A percentile compares a stretch with the other conserved stretches of the same genome.
phyloP scores from a whole-genome alignment of 2,329 filamentous ascomycete species.

The Pseudocercospora musae region DNA sequence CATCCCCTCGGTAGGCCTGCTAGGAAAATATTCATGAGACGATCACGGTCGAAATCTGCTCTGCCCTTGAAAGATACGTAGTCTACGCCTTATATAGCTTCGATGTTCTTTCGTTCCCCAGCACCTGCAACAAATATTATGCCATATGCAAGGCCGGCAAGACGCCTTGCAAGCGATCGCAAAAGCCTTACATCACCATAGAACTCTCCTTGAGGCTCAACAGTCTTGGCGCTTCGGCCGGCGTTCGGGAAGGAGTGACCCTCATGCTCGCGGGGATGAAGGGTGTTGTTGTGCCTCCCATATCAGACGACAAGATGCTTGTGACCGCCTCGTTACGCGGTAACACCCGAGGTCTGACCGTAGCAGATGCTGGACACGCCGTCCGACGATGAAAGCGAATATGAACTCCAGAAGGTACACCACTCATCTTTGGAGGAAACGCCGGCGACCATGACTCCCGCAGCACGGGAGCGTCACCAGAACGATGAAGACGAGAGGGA shows the following conservation, averaged over 20 bases:
- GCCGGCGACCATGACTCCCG: not conserved
- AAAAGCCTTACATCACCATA: constrained; percentile 30
- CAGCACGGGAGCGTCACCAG: not conserved
- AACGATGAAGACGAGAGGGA: not conserved
- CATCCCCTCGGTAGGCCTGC: constrained; percentile 24
- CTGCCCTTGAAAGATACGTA: constrained; percentile 35
- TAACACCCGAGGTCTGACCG: constrained; percentile 2
- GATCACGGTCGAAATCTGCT: constrained; percentile 27
- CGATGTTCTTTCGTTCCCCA: constrained; percentile 37
- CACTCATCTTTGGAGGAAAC: constrained; percentile 12
- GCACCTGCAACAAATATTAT: constrained; percentile 43
- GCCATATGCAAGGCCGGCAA: constrained; percentile 42
- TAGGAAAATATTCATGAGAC: constrained; percentile 26
- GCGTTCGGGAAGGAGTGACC: not conserved
- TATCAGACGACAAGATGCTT: not conserved
- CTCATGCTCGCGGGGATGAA: not conserved
- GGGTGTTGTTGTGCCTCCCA: not conserved
- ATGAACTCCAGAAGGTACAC: constrained; percentile 16
- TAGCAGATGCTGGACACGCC: not conserved
- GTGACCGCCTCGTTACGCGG: not conserved
- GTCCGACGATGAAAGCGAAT: constrained; percentile 3
- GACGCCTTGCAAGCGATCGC: constrained; percentile 36
- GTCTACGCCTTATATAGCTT: constrained; percentile 37
- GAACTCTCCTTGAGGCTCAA: not conserved
- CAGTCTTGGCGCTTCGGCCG: not conserved